Percentiles rank a stretch among this genome's conserved stretches.
These are phyloP conservation scores for Globisporangium canariense DNA, from an alignment of 352 stramenopile genomes.

Conservation along the genomic window DNA sequence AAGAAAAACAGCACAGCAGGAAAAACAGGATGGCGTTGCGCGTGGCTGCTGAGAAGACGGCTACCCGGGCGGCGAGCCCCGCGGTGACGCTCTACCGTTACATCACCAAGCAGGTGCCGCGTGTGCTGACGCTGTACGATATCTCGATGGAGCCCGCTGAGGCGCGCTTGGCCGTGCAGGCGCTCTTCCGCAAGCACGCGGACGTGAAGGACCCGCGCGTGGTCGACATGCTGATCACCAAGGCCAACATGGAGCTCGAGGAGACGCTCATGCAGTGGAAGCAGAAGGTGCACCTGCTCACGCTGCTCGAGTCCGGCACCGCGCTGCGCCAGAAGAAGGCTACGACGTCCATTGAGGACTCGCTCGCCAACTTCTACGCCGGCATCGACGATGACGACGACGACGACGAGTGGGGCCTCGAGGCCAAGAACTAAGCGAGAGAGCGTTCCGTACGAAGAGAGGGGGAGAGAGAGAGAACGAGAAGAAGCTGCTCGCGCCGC, in stretches of 20 bases:
- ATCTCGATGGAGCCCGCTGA: slow-evolving; percentile 92
- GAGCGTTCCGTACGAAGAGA: slow-evolving; percentile 1
- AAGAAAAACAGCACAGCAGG: not conserved
- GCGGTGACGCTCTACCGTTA: slow-evolving; percentile 87
- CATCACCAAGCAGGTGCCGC: slow-evolving; percentile 91
- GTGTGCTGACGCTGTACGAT: slow-evolving; percentile 97
- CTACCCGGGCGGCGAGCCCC: slow-evolving; percentile 49
- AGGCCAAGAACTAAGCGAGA: slow-evolving; percentile 24
- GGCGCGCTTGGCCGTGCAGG: slow-evolving; percentile 87
- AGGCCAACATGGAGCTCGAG: slow-evolving; percentile 98
- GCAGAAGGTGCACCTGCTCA: slow-evolving; percentile 94
- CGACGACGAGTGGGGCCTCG: slow-evolving; percentile 45
- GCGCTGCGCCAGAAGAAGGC: slow-evolving; percentile 53
- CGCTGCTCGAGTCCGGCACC: slow-evolving; percentile 64
- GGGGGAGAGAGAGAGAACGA: not conserved
- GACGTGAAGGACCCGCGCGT: slow-evolving; percentile 93
- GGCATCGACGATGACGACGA: slow-evolving; percentile 67
- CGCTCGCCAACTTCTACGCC: slow-evolving; percentile 80
- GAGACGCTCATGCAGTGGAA: slow-evolving; percentile 98
- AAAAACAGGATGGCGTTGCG: slow-evolving; percentile 63
- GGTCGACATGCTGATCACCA: slow-evolving; percentile 95
- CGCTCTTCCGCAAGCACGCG: slow-evolving; percentile 93
- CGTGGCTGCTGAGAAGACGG: slow-evolving; percentile 66
- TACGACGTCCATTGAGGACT: slow-evolving; percentile 45
- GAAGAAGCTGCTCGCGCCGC: not conserved